Base-by-base conservation (phyloP, 2,329 filamentous ascomycete genomes). In the Fusarium sp. region DNA sequence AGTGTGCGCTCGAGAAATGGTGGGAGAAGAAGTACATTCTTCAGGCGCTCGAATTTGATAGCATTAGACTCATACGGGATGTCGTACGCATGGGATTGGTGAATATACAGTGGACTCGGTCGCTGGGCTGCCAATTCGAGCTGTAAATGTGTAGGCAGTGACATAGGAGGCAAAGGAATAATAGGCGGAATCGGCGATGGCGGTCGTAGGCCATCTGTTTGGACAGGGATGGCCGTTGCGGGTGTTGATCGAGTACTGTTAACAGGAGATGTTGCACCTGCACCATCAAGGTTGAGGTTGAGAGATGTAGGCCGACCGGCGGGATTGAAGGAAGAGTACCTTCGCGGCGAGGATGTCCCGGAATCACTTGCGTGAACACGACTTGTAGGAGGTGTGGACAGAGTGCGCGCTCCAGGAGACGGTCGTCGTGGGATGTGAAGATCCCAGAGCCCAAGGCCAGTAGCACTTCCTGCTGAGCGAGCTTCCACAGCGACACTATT, bases 61-160 rank as follows among this genome's bases (percentile, higher is more conserved):
- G 91, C 91, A 23, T 93, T 95, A 6, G 94, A 97, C 78, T 99
- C 96, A 79, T 97, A 98, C 0, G 94, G 93, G 26, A 83, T 80
- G 57, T 90, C 88, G 63, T 79, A 83, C 1, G 84, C 75, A 45
- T 86, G 81, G 1, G 87, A 85, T 64, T 86, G 86, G 72, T 90
- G 84, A 57, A 91, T 90, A 70, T 90, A 90, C n/a, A 90, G 78
- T 8, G 88, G 88, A 47, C 87, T 90, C 6, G 89, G 89, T 33
- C 86, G 82, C 57, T 88, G 84, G 6, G 85, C 86, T 3, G 89
- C 87, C 12, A 91, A 79, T 73, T 91, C 89, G 1, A 91, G 84
- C 72, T 91, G 88, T 3, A 91, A 79, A 51, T 91, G 84, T 2
- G 88, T 90, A 4, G 88, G 88, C 28, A 90, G 83, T 0, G 88